Evolutionary conservation across 805 yeast genomes (phyloP).

Genomic region (Yamadazyma paraphyllophila): DNA sequence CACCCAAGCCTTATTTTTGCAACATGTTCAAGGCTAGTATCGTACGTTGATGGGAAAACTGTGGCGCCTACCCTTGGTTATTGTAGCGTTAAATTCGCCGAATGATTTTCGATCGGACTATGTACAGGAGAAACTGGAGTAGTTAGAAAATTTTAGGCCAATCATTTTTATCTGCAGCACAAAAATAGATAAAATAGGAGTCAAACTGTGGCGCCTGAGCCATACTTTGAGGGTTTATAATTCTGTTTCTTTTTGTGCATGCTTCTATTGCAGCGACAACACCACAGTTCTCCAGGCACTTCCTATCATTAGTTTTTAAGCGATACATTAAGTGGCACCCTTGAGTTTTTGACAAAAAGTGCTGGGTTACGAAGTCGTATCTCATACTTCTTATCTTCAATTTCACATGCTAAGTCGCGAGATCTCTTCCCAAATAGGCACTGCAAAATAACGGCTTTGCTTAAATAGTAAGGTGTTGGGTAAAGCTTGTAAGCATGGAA

Average conservation of each 20-base stretch:
- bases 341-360: background rate
- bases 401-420: constrained; percentile 4
- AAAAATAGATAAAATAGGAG: background rate
- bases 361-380: background rate
- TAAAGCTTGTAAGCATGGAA: background rate
- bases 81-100: background rate
- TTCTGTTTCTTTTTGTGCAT: background rate
- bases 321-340: too few species aligned
- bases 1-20: too few species aligned
- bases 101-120: background rate
- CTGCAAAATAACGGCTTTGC: background rate
- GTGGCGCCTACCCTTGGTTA: background rate
- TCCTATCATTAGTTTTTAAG: too few species aligned
- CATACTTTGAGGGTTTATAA: background rate
- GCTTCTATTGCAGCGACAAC: background rate
- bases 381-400: background rate
- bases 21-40: background rate
- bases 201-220: background rate
- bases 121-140: background rate
- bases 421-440: background rate
- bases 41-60: background rate
- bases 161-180: background rate
- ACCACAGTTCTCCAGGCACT: background rate
- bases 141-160: background rate
- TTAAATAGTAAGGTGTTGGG: constrained; percentile 3